These are phyloP conservation scores for Saccharomyces hybrid DNA, from an alignment of 1,139 yeast genomes.

Conservation along the genomic window DNA sequence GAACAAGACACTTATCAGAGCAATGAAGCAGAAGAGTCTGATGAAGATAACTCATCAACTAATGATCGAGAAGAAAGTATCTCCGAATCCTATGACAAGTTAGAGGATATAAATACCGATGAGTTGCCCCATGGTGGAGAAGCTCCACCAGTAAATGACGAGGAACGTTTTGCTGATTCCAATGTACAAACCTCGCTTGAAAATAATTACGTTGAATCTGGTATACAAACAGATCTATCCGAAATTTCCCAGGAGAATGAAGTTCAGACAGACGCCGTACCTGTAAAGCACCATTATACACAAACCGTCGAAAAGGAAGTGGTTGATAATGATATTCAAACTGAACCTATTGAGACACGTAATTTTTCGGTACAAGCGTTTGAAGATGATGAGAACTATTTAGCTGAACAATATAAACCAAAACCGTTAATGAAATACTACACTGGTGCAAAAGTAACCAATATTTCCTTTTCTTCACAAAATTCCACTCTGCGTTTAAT, in stretches of 20 bases:
- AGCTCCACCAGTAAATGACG: conserved; percentile 10
- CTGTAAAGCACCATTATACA: conserved; percentile 4
- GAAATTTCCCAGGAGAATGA: conserved; percentile 3
- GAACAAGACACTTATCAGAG: neutral
- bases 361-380: conserved; percentile 29
- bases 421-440: conserved; percentile 14
- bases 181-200: neutral
- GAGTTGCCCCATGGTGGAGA: conserved; percentile 6
- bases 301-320: conserved; percentile 9
- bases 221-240: neutral
- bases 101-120: conserved; percentile 13
- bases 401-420: conserved; percentile 24
- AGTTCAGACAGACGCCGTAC: conserved; percentile 9
- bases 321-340: conserved; percentile 21
- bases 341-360: conserved; percentile 17
- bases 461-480: conserved; percentile 10
- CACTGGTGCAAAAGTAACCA: conserved; percentile 16
- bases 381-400: conserved; percentile 36
- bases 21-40: neutral
- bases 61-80: conserved; percentile 3
- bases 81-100: conserved; percentile 15
- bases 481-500: conserved; percentile 31
- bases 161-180: neutral
- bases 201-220: neutral
- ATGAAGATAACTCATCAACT: neutral